These are phyloP conservation scores for Aspergillus bertholletiae DNA, from an alignment of 495 filamentous ascomycete species.

Conservation along the genomic window DNA sequence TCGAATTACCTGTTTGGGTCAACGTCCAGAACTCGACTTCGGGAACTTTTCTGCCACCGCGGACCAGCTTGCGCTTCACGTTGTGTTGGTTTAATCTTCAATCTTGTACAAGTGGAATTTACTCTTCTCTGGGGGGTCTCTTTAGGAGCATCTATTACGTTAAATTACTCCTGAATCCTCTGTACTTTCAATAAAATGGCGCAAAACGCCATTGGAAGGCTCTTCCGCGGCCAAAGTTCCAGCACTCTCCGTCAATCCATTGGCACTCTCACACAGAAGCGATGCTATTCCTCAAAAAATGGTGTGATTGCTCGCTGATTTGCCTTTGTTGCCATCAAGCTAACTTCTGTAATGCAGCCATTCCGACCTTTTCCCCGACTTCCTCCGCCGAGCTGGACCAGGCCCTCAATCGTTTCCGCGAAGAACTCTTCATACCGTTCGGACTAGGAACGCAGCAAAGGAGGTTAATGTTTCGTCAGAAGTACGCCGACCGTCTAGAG, in stretches of 20 bases:
- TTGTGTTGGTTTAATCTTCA: constrained; percentile 7
- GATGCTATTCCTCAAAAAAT: constrained; percentile 29
- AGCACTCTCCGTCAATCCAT: constrained; percentile 31
- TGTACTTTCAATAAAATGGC: constrained; percentile 25
- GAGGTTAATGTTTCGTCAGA: constrained; percentile 49
- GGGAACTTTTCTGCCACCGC: constrained; percentile 22
- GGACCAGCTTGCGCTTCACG: neutral
- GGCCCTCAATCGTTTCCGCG: constrained; percentile 52
- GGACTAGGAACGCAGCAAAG: constrained; percentile 55
- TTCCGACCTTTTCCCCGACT: constrained; percentile 50
- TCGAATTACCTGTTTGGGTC: constrained; percentile 19
- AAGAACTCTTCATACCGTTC: constrained; percentile 60
- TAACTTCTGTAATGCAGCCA: constrained; percentile 18
- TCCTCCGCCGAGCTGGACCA: constrained; percentile 49
- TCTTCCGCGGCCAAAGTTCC: constrained; percentile 32
- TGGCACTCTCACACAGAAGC: constrained; percentile 28
- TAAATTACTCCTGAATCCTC: neutral
- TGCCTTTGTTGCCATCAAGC: neutral
- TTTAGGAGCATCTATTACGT: neutral
- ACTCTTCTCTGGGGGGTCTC: neutral
- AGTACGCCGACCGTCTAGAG: constrained; percentile 48
- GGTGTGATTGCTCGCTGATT: constrained; percentile 17
- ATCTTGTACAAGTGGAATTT: neutral
- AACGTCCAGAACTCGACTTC: constrained; percentile 6
- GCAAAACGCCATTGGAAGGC: constrained; percentile 35